These are phyloP conservation scores for Staphylotrichum tortipilum DNA, from an alignment of 495 filamentous ascomycete genomes.

Conservation along the genomic window DNA sequence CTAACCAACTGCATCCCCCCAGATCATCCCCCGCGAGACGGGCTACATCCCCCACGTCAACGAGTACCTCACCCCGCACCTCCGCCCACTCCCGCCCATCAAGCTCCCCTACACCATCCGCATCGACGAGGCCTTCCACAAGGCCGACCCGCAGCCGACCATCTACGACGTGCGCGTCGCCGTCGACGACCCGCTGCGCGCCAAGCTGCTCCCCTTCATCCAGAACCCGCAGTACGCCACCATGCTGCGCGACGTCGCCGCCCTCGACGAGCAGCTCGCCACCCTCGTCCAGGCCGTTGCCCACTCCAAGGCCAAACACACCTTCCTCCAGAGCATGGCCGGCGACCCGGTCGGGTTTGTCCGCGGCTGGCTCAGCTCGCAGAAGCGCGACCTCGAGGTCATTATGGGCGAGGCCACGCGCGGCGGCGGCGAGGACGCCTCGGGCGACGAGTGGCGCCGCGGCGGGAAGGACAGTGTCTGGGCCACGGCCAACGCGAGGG, in stretches of 20 bases:
- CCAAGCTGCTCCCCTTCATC: conserved; percentile 54
- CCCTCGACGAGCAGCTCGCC: conserved; percentile 75
- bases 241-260: conserved; percentile 59
- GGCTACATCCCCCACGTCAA: conserved; percentile 86
- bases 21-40: conserved; percentile 72
- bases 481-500: conserved; percentile 44
- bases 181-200: conserved; percentile 72
- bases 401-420: conserved; percentile 72
- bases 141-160: conserved; percentile 52
- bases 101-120: conserved; percentile 88
- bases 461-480: conserved; percentile 45
- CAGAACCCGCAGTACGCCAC: conserved; percentile 47
- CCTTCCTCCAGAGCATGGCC: conserved; percentile 66
- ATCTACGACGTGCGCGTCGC: conserved; percentile 83
- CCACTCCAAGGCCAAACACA: conserved; percentile 74
- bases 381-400: conserved; percentile 83
- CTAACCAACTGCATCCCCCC: conserved; percentile 8
- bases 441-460: conserved; percentile 48
- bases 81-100: conserved; percentile 71
- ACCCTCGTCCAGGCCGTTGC: conserved; percentile 67
- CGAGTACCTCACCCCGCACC: conserved; percentile 63
- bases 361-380: conserved; percentile 72
- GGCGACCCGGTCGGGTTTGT: conserved; percentile 78
- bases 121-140: conserved; percentile 77
- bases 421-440: conserved; percentile 53